Conservation (phyloP, 2,329 filamentous ascomycete species). For the Clonostachys solani region DNA sequence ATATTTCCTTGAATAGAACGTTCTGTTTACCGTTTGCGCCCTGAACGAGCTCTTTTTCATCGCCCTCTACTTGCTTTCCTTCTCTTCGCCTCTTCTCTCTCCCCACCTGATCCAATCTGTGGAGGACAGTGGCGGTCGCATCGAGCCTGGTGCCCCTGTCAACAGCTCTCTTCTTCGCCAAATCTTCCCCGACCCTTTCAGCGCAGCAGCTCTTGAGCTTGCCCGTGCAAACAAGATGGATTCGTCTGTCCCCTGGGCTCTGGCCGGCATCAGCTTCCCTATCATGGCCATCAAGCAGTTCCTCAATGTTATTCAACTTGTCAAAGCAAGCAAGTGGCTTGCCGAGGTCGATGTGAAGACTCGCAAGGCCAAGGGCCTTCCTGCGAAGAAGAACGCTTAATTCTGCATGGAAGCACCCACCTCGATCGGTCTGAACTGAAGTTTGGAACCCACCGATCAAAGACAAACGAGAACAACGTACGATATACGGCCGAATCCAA, state of each 20-base stretch:
- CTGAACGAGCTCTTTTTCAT: conserved; percentile 98
- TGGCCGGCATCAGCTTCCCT: conserved; percentile 75
- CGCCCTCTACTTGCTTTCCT: conserved; percentile 93
- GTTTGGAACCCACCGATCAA: too few species aligned
- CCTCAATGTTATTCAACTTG: conserved; percentile 90
- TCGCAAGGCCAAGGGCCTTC: conserved; percentile 50
- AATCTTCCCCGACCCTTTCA: conserved; percentile 86
- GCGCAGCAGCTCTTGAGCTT: conserved; percentile 86
- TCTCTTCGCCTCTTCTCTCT: conserved; percentile 85
- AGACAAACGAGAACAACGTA: too few species aligned
- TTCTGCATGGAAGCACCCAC: background rate
- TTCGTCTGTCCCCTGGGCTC: conserved; percentile 61
- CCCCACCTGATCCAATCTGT: conserved; percentile 72
- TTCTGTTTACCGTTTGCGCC: conserved; percentile 86
- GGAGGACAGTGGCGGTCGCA: conserved; percentile 45
- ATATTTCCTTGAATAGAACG: conserved; percentile 50
- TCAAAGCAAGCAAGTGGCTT: conserved; percentile 88
- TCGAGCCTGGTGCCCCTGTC: conserved; percentile 65
- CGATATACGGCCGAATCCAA: too few species aligned
- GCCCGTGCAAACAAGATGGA: conserved; percentile 93
- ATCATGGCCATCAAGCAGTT: conserved; percentile 90
- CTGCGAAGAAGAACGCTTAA: conserved; percentile 30
- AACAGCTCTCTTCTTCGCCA: conserved; percentile 65
- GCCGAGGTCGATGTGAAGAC: conserved; percentile 81
- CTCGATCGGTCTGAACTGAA: too few species aligned